phyloP scores from a whole-genome alignment of 768 basidiomycete genomes.

The Agaricus blazei region DNA sequence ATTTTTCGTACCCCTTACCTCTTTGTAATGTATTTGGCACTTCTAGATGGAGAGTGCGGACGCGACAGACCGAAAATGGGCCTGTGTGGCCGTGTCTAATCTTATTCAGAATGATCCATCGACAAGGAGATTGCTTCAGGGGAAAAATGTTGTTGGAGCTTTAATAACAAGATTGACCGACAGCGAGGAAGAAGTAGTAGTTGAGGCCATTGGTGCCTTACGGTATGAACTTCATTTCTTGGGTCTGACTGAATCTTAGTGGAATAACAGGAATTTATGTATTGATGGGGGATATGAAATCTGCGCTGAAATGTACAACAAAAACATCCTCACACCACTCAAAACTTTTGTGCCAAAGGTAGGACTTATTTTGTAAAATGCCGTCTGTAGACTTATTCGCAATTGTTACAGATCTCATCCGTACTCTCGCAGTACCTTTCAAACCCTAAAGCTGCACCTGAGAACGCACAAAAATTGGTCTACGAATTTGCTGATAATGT shows the following conservation, averaged over 20 bases:
- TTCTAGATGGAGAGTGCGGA: constrained; percentile 72
- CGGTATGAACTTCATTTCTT: constrained; percentile 41
- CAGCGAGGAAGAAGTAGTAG: constrained; percentile 82
- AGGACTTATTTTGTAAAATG: background rate
- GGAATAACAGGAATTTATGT: constrained; percentile 69
- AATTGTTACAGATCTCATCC: constrained; percentile 55
- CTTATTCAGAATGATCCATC: constrained; percentile 94
- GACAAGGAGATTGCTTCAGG: constrained; percentile 83
- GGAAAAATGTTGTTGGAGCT: constrained; percentile 84
- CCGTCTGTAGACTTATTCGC: background rate
- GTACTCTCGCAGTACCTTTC: constrained; percentile 65
- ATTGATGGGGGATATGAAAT: constrained; percentile 95
- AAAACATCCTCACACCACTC: constrained; percentile 79
- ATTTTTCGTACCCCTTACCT: background rate
- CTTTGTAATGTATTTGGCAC: background rate
- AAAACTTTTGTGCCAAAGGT: constrained; percentile 79
- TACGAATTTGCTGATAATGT: constrained; percentile 90
- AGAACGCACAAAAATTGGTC: constrained; percentile 69
- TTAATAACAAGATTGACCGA: constrained; percentile 87
- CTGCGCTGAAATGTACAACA: constrained; percentile 96
- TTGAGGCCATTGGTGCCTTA: constrained; percentile 85
- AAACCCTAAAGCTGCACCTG: constrained; percentile 55
- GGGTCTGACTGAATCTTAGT: background rate
- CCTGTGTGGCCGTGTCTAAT: constrained; percentile 94
- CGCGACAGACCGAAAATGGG: constrained; percentile 84